Base-by-base conservation (phyloP, 257 asterid species). In the Galeopsis tetrahit region DNA sequence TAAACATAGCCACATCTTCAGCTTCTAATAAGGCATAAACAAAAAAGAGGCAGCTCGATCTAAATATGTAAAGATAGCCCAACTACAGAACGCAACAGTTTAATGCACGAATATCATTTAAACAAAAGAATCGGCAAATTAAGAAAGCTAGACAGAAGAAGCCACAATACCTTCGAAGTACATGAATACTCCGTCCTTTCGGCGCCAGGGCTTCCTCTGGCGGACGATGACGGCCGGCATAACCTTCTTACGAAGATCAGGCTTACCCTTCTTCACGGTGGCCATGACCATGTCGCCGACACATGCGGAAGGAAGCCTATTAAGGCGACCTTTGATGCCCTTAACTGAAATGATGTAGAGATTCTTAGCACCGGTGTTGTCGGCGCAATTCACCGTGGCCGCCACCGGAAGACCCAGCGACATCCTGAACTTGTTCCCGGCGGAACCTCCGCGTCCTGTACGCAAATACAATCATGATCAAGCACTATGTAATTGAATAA, bases 271-370 rank as follows among this genome's bases (percentile, higher is more conserved):
- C 81, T 87, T 87, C 7, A 87, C 90, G 66, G 90, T 87, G 48
- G 93, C 93, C 90, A 87, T 87, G 44, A 87, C 93, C 93, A 87
- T 85, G 77, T 87, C 93, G 2, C 93, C 90, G 4, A 87, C 90
- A 35, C 93, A 87, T 32, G 93, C 93, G 2, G 93, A 87, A 0
- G 93, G 93, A 60, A 87, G 77, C 85, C 90, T 82, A 65, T 87
- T 87, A 15, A 87, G 90, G 13, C 90, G 84, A 3, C 89, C 93
- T 77, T 85, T 83, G 77, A 85, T 85, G 33, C 93, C 90, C 83
- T 87, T 87, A 79, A 87, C 90, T 3, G 93, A 87, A 28, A 87
- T 87, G 74, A 85, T 88, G 83, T 88, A 85, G 1, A 88, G 87
- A 17, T 88, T 84, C 81, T 85, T 88, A 0, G 91, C 91, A 5